Percentiles rank a stretch among this genome's conserved stretches.
Conservation (phyloP, 768 basidiomycete genomes). For the Leccinum pellstonianum region DNA sequence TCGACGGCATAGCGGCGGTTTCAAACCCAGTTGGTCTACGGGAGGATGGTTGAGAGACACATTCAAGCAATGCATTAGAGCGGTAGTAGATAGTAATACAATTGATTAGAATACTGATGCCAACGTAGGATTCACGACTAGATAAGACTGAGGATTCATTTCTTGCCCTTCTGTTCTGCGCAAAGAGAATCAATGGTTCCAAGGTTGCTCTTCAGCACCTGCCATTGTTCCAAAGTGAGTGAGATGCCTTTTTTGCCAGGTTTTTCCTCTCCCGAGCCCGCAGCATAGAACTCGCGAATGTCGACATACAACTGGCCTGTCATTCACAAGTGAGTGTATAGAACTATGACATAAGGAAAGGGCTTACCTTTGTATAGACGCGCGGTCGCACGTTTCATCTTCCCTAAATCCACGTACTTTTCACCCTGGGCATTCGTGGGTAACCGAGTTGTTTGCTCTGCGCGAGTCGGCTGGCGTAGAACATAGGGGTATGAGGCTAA, state of each 20-base stretch:
- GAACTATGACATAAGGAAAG: constrained; percentile 16
- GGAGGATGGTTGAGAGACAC: neutral
- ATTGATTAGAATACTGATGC: neutral
- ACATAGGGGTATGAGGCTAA: constrained; percentile 17
- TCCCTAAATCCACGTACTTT: constrained; percentile 64
- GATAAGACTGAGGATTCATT: constrained; percentile 1
- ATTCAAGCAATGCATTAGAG: constrained; percentile 1
- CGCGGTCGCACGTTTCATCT: constrained; percentile 67
- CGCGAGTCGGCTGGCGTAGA: constrained; percentile 13
- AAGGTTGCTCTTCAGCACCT: constrained; percentile 45
- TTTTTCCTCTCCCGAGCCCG: constrained; percentile 55
- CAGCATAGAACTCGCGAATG: constrained; percentile 71
- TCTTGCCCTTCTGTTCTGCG: constrained; percentile 24
- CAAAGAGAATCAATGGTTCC: constrained; percentile 54
- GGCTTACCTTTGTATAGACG: constrained; percentile 44
- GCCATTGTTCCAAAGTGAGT: constrained; percentile 66
- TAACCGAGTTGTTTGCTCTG: constrained; percentile 6
- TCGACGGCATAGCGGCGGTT: constrained; percentile 23
- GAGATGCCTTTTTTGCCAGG: constrained; percentile 84
- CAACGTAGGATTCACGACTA: neutral
- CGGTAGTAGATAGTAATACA: constrained; percentile 6
- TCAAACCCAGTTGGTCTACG: neutral
- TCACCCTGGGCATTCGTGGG: constrained; percentile 33
- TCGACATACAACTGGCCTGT: constrained; percentile 57
- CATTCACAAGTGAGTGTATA: constrained; percentile 22